Evolutionary conservation across 2,329 filamentous ascomycete species (phyloP).

Genomic region (Grosmannia serpens): DNA sequence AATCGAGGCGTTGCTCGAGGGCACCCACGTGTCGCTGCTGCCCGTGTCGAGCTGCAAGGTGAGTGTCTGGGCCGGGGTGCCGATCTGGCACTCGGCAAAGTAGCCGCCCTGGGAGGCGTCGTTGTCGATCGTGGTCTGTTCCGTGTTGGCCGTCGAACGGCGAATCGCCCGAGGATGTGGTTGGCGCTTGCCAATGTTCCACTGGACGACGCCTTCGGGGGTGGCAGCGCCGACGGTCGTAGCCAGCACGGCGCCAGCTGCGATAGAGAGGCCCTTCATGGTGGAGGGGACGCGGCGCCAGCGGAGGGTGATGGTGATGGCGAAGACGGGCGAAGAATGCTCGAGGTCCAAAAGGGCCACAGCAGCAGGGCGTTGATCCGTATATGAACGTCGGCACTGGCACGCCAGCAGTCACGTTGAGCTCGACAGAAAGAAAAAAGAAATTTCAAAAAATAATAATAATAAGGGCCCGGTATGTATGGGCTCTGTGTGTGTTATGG

Average conservation of each 20-base stretch:
- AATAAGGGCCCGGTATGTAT: no score
- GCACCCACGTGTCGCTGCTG: conserved; percentile 54
- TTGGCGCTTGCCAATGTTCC: conserved; percentile 32
- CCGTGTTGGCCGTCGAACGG: conserved; percentile 24
- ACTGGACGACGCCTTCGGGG: conserved; percentile 28
- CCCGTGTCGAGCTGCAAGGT: conserved; percentile 53
- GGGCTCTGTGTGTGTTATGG: no score
- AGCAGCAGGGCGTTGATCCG: neutral
- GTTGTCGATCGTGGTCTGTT: conserved; percentile 33
- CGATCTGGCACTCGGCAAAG: conserved; percentile 44
- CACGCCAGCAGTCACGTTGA: no score
- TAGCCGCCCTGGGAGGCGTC: conserved; percentile 36
- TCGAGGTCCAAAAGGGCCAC: neutral
- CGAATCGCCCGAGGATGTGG: conserved; percentile 20
- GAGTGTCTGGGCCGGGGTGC: conserved; percentile 44
- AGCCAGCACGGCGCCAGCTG: conserved; percentile 14
- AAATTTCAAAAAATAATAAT: no score
- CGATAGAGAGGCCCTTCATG: conserved; percentile 16
- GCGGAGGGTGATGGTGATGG: neutral
- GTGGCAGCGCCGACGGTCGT: conserved; percentile 12
- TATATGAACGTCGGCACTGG: no score
- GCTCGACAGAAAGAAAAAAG: no score
- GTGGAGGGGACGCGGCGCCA: neutral
- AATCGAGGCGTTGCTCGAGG: conserved; percentile 24
- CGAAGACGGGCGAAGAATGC: neutral